Percentiles rank a stretch among this genome's conserved stretches.
These are phyloP conservation scores for Lathyrus sativus DNA, from an alignment of 306 rosid genomes.

Conservation along the genomic window DNA sequence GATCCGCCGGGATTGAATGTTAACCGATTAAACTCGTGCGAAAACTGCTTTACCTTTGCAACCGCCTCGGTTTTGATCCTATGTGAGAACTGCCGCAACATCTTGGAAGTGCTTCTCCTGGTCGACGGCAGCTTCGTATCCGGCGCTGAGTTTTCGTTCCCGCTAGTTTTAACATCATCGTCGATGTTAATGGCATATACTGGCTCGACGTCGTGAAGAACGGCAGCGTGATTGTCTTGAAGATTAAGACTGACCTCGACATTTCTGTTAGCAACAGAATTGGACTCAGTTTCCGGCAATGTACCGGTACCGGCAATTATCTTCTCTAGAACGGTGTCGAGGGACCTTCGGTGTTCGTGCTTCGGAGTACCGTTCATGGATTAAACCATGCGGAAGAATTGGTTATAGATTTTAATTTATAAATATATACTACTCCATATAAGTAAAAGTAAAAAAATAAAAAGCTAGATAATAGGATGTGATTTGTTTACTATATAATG, in stretches of 20 bases:
- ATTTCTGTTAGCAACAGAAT: slow-evolving; percentile 63
- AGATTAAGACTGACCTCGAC: slow-evolving; percentile 91
- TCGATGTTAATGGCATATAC: slow-evolving; percentile 43
- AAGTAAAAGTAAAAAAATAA: too few relatives aligned
- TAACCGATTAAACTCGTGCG: slow-evolving; percentile 81
- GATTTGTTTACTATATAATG: too few relatives aligned
- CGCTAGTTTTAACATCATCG: slow-evolving; percentile 51
- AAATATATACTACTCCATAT: too few relatives aligned
- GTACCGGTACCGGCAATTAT: too few relatives aligned
- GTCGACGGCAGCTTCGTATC: slow-evolving; percentile 60
- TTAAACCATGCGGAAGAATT: neutral
- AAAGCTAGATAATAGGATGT: too few relatives aligned
- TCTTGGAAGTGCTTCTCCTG: slow-evolving; percentile 62
- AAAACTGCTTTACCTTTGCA: slow-evolving; percentile 83
- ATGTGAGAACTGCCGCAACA: slow-evolving; percentile 79
- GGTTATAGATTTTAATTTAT: too few relatives aligned
- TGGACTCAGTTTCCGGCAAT: too few relatives aligned
- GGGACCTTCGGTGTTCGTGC: slow-evolving; percentile 78
- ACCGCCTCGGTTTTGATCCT: slow-evolving; percentile 92
- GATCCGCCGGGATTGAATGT: slow-evolving; percentile 76
- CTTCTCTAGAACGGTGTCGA: slow-evolving; percentile 47
- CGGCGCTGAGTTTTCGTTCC: slow-evolving; percentile 53
- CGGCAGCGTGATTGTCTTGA: slow-evolving; percentile 78
- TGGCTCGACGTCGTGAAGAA: slow-evolving; percentile 92
- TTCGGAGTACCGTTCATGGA: slow-evolving; percentile 56